phyloP scores from a whole-genome alignment of 345 rosid genomes.

The Linum usitatissimum region DNA sequence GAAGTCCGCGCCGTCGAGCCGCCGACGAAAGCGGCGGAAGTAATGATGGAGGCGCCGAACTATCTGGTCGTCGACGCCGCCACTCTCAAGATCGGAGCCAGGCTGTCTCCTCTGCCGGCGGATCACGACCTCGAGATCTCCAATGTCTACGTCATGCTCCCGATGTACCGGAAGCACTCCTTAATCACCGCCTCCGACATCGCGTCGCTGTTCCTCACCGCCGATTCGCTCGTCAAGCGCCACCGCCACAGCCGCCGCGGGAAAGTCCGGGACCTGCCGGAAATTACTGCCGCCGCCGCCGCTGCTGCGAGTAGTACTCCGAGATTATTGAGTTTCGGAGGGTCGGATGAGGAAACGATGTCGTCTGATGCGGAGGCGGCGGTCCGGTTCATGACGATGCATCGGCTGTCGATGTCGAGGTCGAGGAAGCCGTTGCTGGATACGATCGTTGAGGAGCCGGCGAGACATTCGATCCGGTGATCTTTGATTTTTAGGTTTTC shows the following conservation, averaged over 20 bases:
- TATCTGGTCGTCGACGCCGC: constrained; percentile 13
- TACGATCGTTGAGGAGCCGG: not conserved
- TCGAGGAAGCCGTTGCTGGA: not conserved
- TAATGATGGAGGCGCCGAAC: constrained; percentile 19
- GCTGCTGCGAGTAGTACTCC: not conserved
- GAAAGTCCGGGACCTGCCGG: not conserved
- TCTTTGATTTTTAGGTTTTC: not conserved
- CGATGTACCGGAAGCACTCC: constrained; percentile 14
- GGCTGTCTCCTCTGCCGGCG: constrained; percentile 14
- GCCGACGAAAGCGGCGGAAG: constrained; percentile 15
- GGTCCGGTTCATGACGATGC: not conserved
- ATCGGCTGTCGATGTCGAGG: not conserved
- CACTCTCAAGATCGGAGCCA: constrained; percentile 23
- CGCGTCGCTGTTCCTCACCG: constrained; percentile 10
- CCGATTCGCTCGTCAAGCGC: not conserved
- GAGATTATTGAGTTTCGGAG: not conserved
- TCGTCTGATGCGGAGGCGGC: not conserved
- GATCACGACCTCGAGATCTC: constrained; percentile 12
- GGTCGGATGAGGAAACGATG: not conserved
- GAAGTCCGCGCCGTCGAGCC: constrained; percentile 10
- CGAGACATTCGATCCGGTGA: not conserved
- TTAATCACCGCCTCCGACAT: constrained; percentile 10
- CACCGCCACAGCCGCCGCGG: not conserved
- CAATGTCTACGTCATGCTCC: constrained; percentile 10
- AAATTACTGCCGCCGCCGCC: not conserved